Conservation (phyloP, 2,329 filamentous ascomycete genomes). For the Cercospora zeae-maydis region DNA sequence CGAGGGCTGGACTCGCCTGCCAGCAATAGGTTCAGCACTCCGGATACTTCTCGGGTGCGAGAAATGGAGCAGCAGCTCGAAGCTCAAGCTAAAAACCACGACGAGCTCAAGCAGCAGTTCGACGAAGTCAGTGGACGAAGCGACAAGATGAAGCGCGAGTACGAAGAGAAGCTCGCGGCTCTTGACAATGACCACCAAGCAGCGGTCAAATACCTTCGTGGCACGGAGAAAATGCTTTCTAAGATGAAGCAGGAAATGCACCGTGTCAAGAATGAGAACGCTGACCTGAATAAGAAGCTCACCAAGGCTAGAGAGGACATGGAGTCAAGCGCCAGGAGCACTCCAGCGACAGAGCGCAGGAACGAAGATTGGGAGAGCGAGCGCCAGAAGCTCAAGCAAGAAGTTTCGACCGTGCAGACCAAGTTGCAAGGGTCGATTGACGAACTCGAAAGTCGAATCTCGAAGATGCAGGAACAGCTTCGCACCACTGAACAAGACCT, state of each 20-base stretch:
- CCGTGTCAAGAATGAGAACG: constrained; percentile 84
- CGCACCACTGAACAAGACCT: constrained; percentile 63
- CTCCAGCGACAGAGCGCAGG: constrained; percentile 37
- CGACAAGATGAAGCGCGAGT: constrained; percentile 81
- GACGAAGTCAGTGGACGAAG: constrained; percentile 74
- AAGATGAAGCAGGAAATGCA: constrained; percentile 97
- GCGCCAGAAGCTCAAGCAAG: constrained; percentile 61
- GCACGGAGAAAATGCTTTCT: constrained; percentile 98
- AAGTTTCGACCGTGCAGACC: constrained; percentile 66
- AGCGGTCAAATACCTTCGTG: constrained; percentile 95
- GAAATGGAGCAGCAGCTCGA: constrained; percentile 88
- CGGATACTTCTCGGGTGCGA: constrained; percentile 72
- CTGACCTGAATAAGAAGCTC: constrained; percentile 77
- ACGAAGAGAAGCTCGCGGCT: constrained; percentile 88
- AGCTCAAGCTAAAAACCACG: constrained; percentile 70
- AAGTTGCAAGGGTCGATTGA: constrained; percentile 64
- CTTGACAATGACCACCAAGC: constrained; percentile 97
- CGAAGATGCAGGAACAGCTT: constrained; percentile 66
- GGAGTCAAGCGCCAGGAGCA: constrained; percentile 29
- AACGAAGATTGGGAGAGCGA: constrained; percentile 71
- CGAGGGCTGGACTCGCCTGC: constrained; percentile 70
- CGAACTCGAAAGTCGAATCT: constrained; percentile 69
- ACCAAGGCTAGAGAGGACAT: constrained; percentile 37
- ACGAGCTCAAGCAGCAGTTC: constrained; percentile 75
- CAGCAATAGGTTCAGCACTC: constrained; percentile 63